These are phyloP conservation scores for Lasiodiplodia sp. DNA, from an alignment of 2,329 filamentous ascomycete genomes.

Conservation along the genomic window DNA sequence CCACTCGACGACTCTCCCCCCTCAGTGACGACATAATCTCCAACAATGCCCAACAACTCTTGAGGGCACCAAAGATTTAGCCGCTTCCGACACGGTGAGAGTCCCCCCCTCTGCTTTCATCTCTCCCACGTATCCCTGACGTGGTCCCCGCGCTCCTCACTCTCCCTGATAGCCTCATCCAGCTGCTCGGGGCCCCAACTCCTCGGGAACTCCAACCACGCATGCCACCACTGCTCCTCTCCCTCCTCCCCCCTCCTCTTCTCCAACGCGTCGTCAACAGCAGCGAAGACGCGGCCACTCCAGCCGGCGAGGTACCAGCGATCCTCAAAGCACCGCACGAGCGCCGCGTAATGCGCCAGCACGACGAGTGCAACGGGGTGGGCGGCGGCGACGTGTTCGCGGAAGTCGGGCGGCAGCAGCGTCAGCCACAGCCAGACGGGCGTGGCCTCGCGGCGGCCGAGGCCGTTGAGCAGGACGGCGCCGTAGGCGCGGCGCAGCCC, in stretches of 20 bases:
- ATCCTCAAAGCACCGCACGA: background rate
- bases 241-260: background rate
- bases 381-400: background rate
- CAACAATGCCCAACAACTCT: no score
- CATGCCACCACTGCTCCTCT: background rate
- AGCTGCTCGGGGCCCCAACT: background rate
- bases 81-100: no score
- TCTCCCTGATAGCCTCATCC: background rate
- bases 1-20: no score
- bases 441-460: background rate
- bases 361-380: constrained; percentile 3
- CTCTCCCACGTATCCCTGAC: no score
- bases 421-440: background rate
- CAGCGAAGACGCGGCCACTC: background rate
- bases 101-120: no score
- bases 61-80: no score
- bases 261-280: constrained; percentile 4
- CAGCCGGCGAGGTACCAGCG: constrained; percentile 7
- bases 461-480: background rate
- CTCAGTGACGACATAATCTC: no score
- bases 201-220: constrained; percentile 13
- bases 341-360: background rate
- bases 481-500: constrained; percentile 3
- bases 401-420: constrained; percentile 2
- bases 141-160: no score